Evolutionary conservation across 176 grass and related monocot genomes (phyloP).

Genomic region (Thalia dealbata): DNA sequence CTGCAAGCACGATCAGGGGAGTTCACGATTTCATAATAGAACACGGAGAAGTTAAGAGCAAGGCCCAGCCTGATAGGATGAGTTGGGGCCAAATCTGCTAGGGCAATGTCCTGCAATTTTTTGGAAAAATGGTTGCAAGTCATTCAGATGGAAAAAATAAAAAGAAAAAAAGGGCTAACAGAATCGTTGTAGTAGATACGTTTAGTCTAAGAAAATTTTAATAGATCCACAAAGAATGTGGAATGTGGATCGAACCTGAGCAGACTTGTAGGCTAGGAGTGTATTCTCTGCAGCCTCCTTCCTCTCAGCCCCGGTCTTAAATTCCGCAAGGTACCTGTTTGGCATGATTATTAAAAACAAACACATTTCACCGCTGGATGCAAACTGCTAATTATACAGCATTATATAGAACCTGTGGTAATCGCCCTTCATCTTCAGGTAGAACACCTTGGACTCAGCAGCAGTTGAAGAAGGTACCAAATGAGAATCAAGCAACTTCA

Average conservation of each 20-base stretch:
- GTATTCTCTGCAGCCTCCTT: constrained; percentile 42
- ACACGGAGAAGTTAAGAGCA: constrained; percentile 87
- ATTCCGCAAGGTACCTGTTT: constrained; percentile 74
- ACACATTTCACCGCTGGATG: neutral
- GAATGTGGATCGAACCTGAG: constrained; percentile 46
- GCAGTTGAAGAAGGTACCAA: constrained; percentile 58
- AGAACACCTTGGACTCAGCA: constrained; percentile 83
- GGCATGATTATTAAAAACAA: neutral
- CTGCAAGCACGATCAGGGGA: constrained; percentile 82
- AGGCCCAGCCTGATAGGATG: constrained; percentile 83
- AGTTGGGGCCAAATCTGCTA: constrained; percentile 64
- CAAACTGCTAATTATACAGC: neutral
- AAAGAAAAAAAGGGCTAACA: neutral
- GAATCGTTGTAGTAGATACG: neutral
- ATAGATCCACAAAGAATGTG: neutral
- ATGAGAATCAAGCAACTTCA: constrained; percentile 69
- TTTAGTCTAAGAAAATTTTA: neutral
- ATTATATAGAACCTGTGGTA: constrained; percentile 52
- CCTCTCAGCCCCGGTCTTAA: constrained; percentile 1
- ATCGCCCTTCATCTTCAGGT: constrained; percentile 95
- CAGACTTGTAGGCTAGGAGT: constrained; percentile 63
- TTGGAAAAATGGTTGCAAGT: neutral
- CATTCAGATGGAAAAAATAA: neutral
- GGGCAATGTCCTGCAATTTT: constrained; percentile 58
- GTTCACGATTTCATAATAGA: constrained; percentile 87